These are phyloP conservation scores for Rhizoclosmatium sp. DNA, from an alignment of 192 early-diverging fungal species.

Conservation along the genomic window DNA sequence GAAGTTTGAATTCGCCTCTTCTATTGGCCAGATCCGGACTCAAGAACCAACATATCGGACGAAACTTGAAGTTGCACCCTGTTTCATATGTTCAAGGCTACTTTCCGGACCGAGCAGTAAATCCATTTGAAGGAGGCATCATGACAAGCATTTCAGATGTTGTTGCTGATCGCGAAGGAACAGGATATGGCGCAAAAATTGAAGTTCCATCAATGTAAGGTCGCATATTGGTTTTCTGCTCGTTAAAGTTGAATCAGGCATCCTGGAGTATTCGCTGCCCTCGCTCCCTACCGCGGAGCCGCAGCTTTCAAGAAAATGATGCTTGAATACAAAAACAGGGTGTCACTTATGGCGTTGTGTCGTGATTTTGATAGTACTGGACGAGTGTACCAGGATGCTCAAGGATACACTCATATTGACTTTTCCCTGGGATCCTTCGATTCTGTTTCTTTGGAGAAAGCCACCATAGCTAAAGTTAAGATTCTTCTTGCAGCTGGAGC, in stretches of 20 bases:
- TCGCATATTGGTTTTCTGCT: not conserved
- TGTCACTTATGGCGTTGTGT: conserved; percentile 60
- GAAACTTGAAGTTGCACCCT: conserved; percentile 72
- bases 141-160: conserved; percentile 72
- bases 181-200: conserved; percentile 72
- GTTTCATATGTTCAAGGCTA: conserved; percentile 65
- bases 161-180: conserved; percentile 65
- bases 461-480: conserved; percentile 50
- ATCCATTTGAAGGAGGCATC: conserved; percentile 54
- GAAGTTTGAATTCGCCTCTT: conserved; percentile 72
- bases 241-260: too few relatives aligned
- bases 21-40: conserved; percentile 71
- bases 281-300: not conserved
- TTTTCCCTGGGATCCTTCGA: conserved; percentile 66
- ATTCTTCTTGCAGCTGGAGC: conserved; percentile 74
- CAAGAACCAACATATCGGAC: conserved; percentile 73
- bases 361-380: conserved; percentile 69
- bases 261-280: conserved; percentile 10
- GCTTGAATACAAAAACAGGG: conserved; percentile 53
- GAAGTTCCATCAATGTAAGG: conserved; percentile 46
- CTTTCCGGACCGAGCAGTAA: conserved; percentile 63
- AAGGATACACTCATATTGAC: conserved; percentile 53
- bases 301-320: conserved; percentile 30
- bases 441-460: conserved; percentile 49
- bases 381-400: conserved; percentile 50